Percentiles rank a stretch among this genome's conserved stretches.
Evolutionary conservation across 1,284 basidiomycete species (phyloP).

Genomic region (Pyrrhoderma noxium): DNA sequence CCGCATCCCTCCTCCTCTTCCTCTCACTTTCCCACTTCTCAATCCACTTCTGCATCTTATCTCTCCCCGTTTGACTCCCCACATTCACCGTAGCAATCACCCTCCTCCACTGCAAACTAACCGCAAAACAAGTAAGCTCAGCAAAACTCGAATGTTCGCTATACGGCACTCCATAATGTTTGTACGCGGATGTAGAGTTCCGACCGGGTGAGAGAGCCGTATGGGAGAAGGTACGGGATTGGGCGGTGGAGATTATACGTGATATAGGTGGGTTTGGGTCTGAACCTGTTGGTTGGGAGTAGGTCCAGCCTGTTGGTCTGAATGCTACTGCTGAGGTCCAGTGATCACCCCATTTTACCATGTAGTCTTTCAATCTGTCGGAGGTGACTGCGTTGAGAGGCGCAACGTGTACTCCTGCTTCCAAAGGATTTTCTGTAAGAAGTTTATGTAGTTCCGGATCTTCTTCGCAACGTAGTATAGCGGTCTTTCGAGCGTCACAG

Average conservation of each 20-base stretch:
- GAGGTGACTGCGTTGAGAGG: conserved; percentile 74
- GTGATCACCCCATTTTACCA: conserved; percentile 65
- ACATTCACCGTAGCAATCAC: conserved; percentile 98
- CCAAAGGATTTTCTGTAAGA: conserved; percentile 70
- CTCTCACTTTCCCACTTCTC: conserved; percentile 80
- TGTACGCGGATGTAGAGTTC: conserved; percentile 61
- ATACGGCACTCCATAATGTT: conserved; percentile 88
- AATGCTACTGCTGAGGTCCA: conserved; percentile 79
- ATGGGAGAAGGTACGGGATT: conserved; percentile 59
- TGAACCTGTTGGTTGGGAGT: conserved; percentile 58
- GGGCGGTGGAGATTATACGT: conserved; percentile 59
- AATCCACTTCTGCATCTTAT: conserved; percentile 84
- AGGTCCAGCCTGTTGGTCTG: conserved; percentile 94
- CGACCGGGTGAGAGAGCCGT: conserved; percentile 62
- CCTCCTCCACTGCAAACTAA: conserved; percentile 71
- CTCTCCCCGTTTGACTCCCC: conserved; percentile 68
- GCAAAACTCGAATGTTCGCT: conserved; percentile 95
- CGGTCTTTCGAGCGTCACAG: conserved; percentile 78
- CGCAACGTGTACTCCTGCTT: conserved; percentile 81
- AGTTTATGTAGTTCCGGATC: conserved; percentile 78
- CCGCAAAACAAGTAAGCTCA: conserved; percentile 89
- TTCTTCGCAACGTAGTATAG: conserved; percentile 73
- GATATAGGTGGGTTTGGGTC: conserved; percentile 56
- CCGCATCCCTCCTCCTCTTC: conserved; percentile 45
- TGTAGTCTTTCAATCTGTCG: conserved; percentile 74